Base-by-base conservation (phyloP, 2,329 filamentous ascomycete genomes). In the Lachnellula subtilissima region DNA sequence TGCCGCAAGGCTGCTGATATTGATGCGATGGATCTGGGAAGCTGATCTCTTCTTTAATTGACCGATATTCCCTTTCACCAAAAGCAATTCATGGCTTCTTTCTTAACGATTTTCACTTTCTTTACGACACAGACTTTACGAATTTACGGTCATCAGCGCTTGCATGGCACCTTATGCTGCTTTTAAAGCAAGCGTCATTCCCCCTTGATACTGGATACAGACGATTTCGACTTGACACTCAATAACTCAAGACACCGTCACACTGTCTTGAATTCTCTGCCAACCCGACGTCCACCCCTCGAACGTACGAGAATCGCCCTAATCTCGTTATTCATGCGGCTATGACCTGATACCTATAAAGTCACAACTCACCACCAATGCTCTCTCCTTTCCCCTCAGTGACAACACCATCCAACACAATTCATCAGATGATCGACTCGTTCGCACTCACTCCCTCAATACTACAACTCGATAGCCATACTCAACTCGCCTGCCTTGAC, bases 1-100 rank as follows among this genome's bases (percentile, higher is more conserved):
- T 81, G 80, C 80, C 80, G 79, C 80, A 76, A 84, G 80, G 81
- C 81, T 32, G 28, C 28, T 81, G 71, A 74, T 72, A 73, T 73
- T 70, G 66, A 74, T 71, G 75, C 72, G 72, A 74, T 73, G 72
- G 73, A 74, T 71, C 65, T 65, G 42, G 60, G 63, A 69, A 73
- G 71, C 60, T 56, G 62, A 64, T 65, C 63, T 57, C 60, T 64
- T 57, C 60, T 52, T 57, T 66, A 65, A 67, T 66, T 68, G 65
- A 57, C 54, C 56, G 47, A 60, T 64, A 60, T 64, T 62, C 56
- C 56, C 46, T 65, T 63, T 65, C 56, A 64, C 58, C 62, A 73
- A 72, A 70, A 71, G 67, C 67, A 70, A 65, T 64, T 65, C 64
- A 55, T 66, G 65, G 62, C 67, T 62, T 39, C 64, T 50, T 61